phyloP scores from a whole-genome alignment of 208 protist species.

The Leptomonas pyrrhocoris region DNA sequence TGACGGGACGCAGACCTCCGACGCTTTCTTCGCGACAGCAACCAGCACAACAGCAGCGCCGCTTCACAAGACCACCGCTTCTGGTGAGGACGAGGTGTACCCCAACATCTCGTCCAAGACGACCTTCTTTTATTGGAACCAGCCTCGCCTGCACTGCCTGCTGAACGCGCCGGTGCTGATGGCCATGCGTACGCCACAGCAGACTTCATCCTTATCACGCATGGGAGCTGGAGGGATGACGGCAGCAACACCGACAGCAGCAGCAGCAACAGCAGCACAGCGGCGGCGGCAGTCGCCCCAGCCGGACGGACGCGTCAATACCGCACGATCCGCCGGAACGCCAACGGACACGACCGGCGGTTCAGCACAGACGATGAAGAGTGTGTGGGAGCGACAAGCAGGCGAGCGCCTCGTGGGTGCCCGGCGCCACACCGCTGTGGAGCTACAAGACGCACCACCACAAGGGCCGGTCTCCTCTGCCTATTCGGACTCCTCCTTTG shows the following conservation, averaged over 20 bases:
- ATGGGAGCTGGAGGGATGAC: background rate
- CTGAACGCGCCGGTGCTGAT: constrained; percentile 38
- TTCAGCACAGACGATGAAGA: too few species aligned
- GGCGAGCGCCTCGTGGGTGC: too few species aligned
- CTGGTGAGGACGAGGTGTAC: background rate
- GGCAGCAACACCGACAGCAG: background rate
- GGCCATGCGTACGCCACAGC: constrained; percentile 6
- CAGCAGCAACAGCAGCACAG: background rate
- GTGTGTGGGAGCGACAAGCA: too few species aligned
- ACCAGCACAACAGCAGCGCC: background rate
- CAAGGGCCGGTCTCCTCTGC: too few species aligned
- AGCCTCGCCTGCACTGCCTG: constrained; percentile 49
- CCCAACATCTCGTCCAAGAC: constrained; percentile 15
- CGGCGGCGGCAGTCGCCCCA: too few species aligned
- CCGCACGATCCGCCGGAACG: too few species aligned
- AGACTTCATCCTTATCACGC: background rate
- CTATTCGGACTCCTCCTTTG: constrained; percentile 4
- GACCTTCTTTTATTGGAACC: constrained; percentile 56
- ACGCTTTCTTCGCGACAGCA: background rate
- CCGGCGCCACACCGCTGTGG: too few species aligned
- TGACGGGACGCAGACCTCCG: background rate
- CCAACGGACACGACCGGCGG: too few species aligned
- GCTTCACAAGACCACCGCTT: background rate
- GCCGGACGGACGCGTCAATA: too few species aligned
- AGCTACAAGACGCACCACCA: too few species aligned